These are phyloP conservation scores for Colletotrichum chrysophilum DNA, from an alignment of 2,329 filamentous ascomycete genomes.

Conservation along the genomic window DNA sequence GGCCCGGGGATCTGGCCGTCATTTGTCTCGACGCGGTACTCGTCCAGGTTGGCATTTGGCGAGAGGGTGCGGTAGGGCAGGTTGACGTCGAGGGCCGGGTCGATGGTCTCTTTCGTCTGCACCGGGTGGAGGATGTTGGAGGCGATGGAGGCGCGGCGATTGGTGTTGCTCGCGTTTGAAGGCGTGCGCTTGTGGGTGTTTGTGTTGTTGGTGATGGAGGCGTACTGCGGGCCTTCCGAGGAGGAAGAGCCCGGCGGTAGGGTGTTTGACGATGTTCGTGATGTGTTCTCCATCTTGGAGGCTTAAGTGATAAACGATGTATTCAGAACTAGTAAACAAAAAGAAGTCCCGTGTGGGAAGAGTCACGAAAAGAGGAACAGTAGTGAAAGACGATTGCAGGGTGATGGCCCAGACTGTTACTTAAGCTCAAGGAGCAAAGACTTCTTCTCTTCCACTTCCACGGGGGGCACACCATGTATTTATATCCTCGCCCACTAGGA, in stretches of 20 bases:
- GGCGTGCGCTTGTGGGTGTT: neutral
- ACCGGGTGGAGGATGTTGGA: conserved; percentile 18
- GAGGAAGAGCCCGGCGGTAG: conserved; percentile 8
- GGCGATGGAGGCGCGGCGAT: conserved; percentile 27
- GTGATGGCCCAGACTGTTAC: neutral
- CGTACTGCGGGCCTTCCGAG: neutral
- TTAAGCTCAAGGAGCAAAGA: neutral
- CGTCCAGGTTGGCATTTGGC: conserved; percentile 64
- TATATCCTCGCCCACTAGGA: neutral
- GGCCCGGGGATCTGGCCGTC: conserved; percentile 65
- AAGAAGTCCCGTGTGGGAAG: neutral
- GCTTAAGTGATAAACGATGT: neutral
- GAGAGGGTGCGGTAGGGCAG: conserved; percentile 71
- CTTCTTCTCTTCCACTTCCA: neutral
- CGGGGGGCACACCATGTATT: neutral
- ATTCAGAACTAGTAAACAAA: neutral
- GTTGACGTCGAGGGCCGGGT: conserved; percentile 54
- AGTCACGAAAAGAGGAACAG: neutral
- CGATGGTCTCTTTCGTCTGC: conserved; percentile 37
- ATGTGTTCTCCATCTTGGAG: conserved; percentile 1
- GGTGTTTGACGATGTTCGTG: conserved; percentile 3
- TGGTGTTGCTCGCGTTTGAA: neutral
- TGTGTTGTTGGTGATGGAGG: neutral
- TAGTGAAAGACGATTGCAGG: neutral
- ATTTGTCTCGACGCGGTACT: conserved; percentile 69